Evolutionary conservation across 2,329 filamentous ascomycete genomes (phyloP), one percentile per base, ranked within the genome.

Genomic region (Chaetomium sp.): DNA sequence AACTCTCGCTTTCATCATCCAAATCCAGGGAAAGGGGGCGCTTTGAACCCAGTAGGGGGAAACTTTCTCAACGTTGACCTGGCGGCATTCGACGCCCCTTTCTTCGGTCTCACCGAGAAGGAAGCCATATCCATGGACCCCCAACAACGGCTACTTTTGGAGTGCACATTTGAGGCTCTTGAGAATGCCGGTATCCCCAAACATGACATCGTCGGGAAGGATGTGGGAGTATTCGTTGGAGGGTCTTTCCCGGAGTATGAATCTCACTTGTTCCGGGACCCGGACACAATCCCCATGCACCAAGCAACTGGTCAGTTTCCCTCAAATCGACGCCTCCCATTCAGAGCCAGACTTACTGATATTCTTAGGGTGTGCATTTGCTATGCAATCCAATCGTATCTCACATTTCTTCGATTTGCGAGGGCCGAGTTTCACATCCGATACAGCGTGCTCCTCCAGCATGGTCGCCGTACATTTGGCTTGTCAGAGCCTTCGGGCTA

Each of bases 351-450:
- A 8, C 48, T 54, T 19, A 62, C 64, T 65, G 55, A 63, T 5
- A 55, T 49, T 12, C 4, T n/a, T 52, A 75, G 73, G 73, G 40
- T 74, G 72, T 57, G 76, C 76, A 43, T 73, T 76, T 61, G 75
- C 76, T 8, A 78, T 82, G 66, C 72, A 79, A 56, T 76, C 78
- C 0, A 81, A 81, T 58, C 70, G 79, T 46, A 70, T 82, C 19
- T 80, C 78, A 1, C 78, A 81, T 60, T 79, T 76, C 67, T 81
- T 80, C 58, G 76, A 82, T 60, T 69, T 82, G 38, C 69, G 73
- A 40, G 79, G 80, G 0, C 78, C 79, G 0, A 79, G 75, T 52
- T 75, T 80, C 55, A 76, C 77, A 0, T 68, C 76, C 3, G 76
- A 80, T 55, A 80, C 78, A 1, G 78, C 76, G 5, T 81, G 78